A percentile compares a stretch with the other conserved stretches of the same genome.
Conservation (phyloP, 768 basidiomycete species). For the Rhodosporidiobolus sp. region DNA sequence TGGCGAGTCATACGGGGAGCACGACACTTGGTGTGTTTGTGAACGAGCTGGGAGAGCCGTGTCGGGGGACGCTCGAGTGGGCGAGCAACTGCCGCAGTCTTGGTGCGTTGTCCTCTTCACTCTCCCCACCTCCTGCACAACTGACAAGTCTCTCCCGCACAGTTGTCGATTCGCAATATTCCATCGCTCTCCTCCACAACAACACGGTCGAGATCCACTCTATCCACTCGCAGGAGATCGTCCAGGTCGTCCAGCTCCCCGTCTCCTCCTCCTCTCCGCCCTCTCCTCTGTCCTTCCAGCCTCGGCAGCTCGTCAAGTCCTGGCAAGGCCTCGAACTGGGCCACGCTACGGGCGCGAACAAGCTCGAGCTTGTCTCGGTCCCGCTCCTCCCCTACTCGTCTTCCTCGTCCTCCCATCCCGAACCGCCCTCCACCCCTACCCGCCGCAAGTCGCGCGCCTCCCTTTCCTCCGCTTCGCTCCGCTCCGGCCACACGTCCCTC, state of each 20-base stretch:
- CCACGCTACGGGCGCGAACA: conserved; percentile 10
- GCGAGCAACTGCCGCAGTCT: conserved; percentile 69
- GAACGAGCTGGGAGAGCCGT: conserved; percentile 77
- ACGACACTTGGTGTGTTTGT: conserved; percentile 83
- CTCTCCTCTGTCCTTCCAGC: conserved; percentile 7
- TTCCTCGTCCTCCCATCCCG: not conserved
- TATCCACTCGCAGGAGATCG: conserved; percentile 66
- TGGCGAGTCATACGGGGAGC: conserved; percentile 77
- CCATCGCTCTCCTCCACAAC: conserved; percentile 73
- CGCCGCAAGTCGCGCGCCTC: not conserved
- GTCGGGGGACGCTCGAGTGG: conserved; percentile 86
- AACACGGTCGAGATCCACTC: conserved; percentile 76
- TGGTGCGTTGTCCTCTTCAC: conserved; percentile 53
- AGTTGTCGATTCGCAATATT: conserved; percentile 79
- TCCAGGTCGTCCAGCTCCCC: conserved; percentile 59
- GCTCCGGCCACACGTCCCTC: not conserved
- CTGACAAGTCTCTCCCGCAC: not conserved
- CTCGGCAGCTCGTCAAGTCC: conserved; percentile 4
- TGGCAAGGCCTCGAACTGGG: conserved; percentile 16
- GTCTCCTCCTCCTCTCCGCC: not conserved
- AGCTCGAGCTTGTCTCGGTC: conserved; percentile 1
- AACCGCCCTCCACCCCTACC: conserved; percentile 12
- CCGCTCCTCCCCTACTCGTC: not conserved
- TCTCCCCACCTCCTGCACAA: not conserved
- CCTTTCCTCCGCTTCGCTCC: not conserved